Base-by-base conservation (phyloP, 78 protist genomes). In the Tieghemostelium lacteum region DNA sequence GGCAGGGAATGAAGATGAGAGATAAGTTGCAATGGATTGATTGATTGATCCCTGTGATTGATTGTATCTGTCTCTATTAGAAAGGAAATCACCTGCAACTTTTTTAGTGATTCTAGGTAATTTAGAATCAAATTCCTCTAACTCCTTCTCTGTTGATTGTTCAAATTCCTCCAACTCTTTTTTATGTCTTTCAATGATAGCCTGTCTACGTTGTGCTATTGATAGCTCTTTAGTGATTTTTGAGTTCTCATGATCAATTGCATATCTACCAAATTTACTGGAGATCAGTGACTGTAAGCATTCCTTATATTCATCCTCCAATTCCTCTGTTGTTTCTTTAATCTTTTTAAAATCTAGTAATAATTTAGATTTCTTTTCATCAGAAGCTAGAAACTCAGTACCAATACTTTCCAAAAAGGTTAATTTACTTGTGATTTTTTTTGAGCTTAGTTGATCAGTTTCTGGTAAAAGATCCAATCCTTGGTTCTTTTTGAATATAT, bases 81-180 rank as follows among this genome's bases (percentile, higher is more conserved):
- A 36, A 34, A 83, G 26, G 6, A 34, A 83, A 29, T 45, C 54
- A 34, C 69, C 34, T 16, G 62, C 91, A 31, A 63, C 54, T 19
- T 42, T 39, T 28, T 69, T 83, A 2, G 36, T 20, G 2, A 24
- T 26, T 1, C 8, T 19, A 4, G 91, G 91, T 2, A 28, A 4
- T 39, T 70, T 16, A 8, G 50, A 75, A 7, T 31, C 20, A 26
- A 69, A 83, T 4, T 36, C n/a, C 22, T 52, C 40, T 31, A 83
- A 3, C 39, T 83, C 78, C 1, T 17, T 60, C 16, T 83, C 64
- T 3, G 22, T 14, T 4, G 36, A 24, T 19, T 7, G 29, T 17
- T 83, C 62, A 29, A 83, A 83, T 24, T 83, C 73, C 20, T 66
- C 78, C 54, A 83, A 57, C n/a, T 83, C 91, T 10, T 58, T 33